These are phyloP conservation scores for Acer campestre DNA, from an alignment of 345 rosid species.

Conservation along the genomic window DNA sequence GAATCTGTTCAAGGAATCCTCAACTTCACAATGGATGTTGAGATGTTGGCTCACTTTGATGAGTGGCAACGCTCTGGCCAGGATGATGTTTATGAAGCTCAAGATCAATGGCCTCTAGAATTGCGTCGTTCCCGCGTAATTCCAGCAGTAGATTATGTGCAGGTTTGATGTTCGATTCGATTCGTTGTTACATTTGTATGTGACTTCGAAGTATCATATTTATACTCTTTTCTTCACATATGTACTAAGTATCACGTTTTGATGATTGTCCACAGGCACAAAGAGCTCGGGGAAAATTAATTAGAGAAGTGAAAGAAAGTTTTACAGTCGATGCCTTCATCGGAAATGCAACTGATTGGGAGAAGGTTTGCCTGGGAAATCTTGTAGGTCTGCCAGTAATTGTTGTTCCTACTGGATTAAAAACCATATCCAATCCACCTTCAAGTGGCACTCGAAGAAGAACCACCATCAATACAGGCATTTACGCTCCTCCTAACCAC, in stretches of 20 bases:
- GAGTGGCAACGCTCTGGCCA: conserved; percentile 74
- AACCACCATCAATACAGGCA: conserved; percentile 63
- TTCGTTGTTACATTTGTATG: not conserved
- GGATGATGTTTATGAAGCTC: conserved; percentile 81
- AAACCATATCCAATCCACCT: conserved; percentile 58
- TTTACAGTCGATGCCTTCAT: conserved; percentile 79
- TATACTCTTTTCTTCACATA: not conserved
- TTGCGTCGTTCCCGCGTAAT: conserved; percentile 64
- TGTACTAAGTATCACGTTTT: not conserved
- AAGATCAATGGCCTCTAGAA: conserved; percentile 90
- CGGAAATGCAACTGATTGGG: conserved; percentile 91
- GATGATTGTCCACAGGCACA: conserved; percentile 56
- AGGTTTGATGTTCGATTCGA: conserved; percentile 39
- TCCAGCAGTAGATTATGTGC: conserved; percentile 76
- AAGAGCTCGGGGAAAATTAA: conserved; percentile 73
- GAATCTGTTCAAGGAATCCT: conserved; percentile 82
- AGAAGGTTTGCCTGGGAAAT: conserved; percentile 86
- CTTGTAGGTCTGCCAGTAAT: conserved; percentile 80
- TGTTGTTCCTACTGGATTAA: conserved; percentile 69
- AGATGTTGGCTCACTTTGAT: conserved; percentile 85
- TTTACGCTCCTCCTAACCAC: conserved; percentile 75
- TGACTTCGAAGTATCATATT: not conserved
- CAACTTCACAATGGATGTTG: conserved; percentile 83
- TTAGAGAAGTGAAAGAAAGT: conserved; percentile 69
- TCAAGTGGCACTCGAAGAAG: conserved; percentile 51